phyloP scores from a whole-genome alignment of 768 basidiomycete genomes.

The Tephrocybe sp. region DNA sequence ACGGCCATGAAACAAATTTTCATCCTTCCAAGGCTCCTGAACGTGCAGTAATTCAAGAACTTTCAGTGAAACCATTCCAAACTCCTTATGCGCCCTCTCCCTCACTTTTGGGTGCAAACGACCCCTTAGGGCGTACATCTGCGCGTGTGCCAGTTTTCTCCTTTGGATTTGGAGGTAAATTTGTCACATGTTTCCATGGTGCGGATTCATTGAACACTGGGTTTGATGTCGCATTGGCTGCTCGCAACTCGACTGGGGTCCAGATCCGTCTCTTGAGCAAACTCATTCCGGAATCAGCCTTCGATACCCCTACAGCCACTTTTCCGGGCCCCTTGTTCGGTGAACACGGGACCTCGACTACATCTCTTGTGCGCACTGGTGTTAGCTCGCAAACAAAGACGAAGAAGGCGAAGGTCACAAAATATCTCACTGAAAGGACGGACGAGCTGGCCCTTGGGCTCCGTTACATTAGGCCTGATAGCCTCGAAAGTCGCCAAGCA shows the following conservation, averaged over 20 bases:
- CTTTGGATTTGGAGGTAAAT: slow-evolving; percentile 92
- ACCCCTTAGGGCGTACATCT: slow-evolving; percentile 72
- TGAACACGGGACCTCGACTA: slow-evolving; percentile 64
- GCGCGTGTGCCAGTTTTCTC: slow-evolving; percentile 76
- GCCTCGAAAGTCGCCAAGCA: slow-evolving; percentile 51
- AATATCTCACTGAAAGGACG: slow-evolving; percentile 73
- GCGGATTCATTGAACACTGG: slow-evolving; percentile 63
- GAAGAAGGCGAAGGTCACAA: slow-evolving; percentile 76
- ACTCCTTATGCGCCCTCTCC: slow-evolving; percentile 81
- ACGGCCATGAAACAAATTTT: slow-evolving; percentile 21
- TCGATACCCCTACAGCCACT: slow-evolving; percentile 48
- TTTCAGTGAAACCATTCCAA: slow-evolving; percentile 37
- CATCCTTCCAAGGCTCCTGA: slow-evolving; percentile 14
- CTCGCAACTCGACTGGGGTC: slow-evolving; percentile 66
- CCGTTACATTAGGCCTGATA: slow-evolving; percentile 59
- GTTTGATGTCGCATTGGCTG: slow-evolving; percentile 74
- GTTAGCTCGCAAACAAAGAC: slow-evolving; percentile 66
- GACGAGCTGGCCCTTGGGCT: slow-evolving; percentile 78
- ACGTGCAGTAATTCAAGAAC: slow-evolving; percentile 28
- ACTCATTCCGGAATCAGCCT: slow-evolving; percentile 64
- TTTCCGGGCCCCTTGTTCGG: slow-evolving; percentile 89
- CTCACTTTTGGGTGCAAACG: slow-evolving; percentile 77
- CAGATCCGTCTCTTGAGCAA: slow-evolving; percentile 66
- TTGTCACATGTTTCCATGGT: slow-evolving; percentile 86
- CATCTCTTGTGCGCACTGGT: slow-evolving; percentile 70